Evolutionary conservation across 768 basidiomycete genomes (phyloP), one percentile per base, ranked within the genome.

Genomic region (Podaxis carcinomalis): DNA sequence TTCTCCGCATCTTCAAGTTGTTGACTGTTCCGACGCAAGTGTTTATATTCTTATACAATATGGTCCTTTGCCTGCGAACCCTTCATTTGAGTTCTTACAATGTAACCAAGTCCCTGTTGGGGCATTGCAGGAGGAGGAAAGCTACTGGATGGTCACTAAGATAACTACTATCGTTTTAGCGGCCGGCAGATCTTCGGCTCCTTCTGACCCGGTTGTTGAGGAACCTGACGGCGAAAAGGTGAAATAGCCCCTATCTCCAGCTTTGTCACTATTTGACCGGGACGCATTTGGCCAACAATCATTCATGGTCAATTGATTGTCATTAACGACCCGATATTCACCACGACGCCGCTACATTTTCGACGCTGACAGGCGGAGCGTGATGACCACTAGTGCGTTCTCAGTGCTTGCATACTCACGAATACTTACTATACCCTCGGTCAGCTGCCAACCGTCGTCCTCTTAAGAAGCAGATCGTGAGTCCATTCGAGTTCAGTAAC

Each of bases 391-490:
- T 32, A 63, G 67, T 68, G 56, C 46, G 64, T 56, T 53, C 21
- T 37, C 54, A 27, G 11, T 7, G 9, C 47, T 52, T 39, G 23
- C 19, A 19, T 35, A 11, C 32, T 16, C 16, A 44, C 19, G 5
- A 23, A 11, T 25, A 9, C 21, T 23, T 27, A 23, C 11, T 49
- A 21, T 23, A 9, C 9, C 4, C 25, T 49, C 23, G 25, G 10
- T 9, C 13, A 64, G 57, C 60, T 75, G 75, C 67, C 62, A 64
- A 73, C 37, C 76, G 80, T 46, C 72, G 72, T 64, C 72, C 76
- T 42, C 79, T 76, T 69, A 61, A 61, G 53, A 61, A 61, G 27
- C 52, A 61, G 11, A 82, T 83, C 53, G 82, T 83, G 68, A 64
- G 82, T 78, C 36, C 40, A 7, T 5, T 53, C 57, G 23, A 55